Evolutionary conservation across 2,329 filamentous ascomycete genomes (phyloP).

Genomic region (Biscogniauxia sp.): DNA sequence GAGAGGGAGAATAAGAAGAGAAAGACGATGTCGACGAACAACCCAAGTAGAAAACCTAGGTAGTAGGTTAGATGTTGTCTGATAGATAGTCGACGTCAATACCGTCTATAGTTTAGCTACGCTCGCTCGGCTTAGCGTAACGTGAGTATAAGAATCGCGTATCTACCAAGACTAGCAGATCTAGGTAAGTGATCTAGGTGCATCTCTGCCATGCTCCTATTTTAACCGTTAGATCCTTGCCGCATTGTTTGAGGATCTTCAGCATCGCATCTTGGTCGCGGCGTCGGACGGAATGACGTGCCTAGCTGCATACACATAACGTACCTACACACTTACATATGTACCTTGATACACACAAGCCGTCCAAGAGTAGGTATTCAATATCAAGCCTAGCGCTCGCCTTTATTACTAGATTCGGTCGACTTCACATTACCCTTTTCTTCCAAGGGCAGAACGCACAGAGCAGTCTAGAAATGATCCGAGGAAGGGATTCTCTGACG

Average conservation of each 20-base stretch:
- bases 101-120: background rate
- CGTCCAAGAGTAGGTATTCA: slow-evolving; percentile 9
- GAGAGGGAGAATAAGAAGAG: background rate
- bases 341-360: background rate
- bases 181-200: background rate
- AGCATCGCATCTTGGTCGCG: slow-evolving; percentile 11
- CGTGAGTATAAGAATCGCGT: background rate
- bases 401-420: background rate
- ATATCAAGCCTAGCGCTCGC: background rate
- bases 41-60: background rate
- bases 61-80: background rate
- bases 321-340: background rate
- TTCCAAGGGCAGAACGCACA: background rate
- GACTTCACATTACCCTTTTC: background rate
- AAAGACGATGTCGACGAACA: background rate
- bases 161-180: background rate
- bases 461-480: background rate
- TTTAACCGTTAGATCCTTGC: slow-evolving; percentile 11
- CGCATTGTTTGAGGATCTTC: slow-evolving; percentile 14
- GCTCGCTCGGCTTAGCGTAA: background rate
- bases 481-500: background rate
- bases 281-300: slow-evolving; percentile 12
- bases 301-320: slow-evolving; percentile 15
- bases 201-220: slow-evolving; percentile 13
- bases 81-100: background rate